These are phyloP conservation scores for Aureobasidium sp. DNA, from an alignment of 2,329 filamentous ascomycete genomes.

Conservation along the genomic window DNA sequence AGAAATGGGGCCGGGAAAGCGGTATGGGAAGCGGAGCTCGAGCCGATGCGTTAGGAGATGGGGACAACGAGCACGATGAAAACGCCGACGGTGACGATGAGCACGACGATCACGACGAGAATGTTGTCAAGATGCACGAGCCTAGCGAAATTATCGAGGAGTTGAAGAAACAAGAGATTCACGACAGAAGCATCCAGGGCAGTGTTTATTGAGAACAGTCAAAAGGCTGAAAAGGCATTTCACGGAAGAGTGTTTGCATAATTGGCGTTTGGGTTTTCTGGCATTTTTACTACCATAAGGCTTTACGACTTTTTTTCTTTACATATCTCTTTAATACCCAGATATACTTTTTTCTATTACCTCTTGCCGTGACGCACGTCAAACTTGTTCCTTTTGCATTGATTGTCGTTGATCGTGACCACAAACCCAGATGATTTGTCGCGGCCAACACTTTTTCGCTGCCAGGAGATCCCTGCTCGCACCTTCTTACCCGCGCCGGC, in stretches of 20 bases:
- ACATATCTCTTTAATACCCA: no score
- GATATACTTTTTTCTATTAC: no score
- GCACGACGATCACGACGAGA: background rate
- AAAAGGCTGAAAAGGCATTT: background rate
- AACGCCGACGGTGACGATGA: slow-evolving; percentile 18
- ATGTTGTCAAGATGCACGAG: background rate
- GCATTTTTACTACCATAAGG: no score
- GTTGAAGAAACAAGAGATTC: slow-evolving; percentile 21
- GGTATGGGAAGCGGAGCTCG: slow-evolving; percentile 39
- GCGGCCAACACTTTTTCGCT: no score
- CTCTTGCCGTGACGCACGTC: background rate
- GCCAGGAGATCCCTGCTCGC: no score
- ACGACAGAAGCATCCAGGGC: slow-evolving; percentile 24
- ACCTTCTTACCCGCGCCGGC: no score
- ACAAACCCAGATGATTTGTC: no score
- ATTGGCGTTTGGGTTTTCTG: background rate
- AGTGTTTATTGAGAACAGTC: slow-evolving; percentile 23
- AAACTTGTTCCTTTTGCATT: no score
- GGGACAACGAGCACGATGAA: slow-evolving; percentile 21
- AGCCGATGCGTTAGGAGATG: slow-evolving; percentile 41
- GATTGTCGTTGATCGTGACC: no score
- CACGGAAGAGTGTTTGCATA: background rate
- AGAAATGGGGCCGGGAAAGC: slow-evolving; percentile 38
- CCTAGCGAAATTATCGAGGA: slow-evolving; percentile 8
- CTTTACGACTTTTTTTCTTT: no score